Percentiles rank a stretch among this genome's conserved stretches.
Evolutionary conservation across 2,329 filamentous ascomycete genomes (phyloP).

Genomic region (Aulographum hederae): DNA sequence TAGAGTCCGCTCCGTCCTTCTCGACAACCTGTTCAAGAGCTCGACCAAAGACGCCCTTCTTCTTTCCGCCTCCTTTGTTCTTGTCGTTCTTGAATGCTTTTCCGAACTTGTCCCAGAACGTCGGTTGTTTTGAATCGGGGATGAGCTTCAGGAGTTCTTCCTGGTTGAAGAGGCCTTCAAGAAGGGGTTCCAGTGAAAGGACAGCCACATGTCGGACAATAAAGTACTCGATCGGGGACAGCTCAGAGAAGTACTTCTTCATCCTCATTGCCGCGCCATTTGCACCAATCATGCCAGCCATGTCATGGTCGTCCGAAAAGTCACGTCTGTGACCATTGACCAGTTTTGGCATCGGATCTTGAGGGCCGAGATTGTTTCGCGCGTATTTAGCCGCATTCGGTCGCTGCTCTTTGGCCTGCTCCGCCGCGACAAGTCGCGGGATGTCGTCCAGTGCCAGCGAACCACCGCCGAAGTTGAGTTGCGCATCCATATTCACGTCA

Average conservation of each 20-base stretch:
- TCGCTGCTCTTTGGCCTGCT: constrained; percentile 81
- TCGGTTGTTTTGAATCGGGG: constrained; percentile 79
- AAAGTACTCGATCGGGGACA: constrained; percentile 91
- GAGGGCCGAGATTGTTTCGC: constrained; percentile 48
- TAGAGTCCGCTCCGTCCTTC: constrained; percentile 90
- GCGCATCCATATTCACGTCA: constrained; percentile 17
- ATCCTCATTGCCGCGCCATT: constrained; percentile 33
- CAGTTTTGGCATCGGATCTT: constrained; percentile 49
- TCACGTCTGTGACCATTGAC: constrained; percentile 46
- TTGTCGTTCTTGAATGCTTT: constrained; percentile 44
- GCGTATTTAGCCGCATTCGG: constrained; percentile 63
- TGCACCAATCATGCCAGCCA: constrained; percentile 29
- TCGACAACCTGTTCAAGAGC: constrained; percentile 78
- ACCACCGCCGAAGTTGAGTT: constrained; percentile 77
- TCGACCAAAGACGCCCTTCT: constrained; percentile 87
- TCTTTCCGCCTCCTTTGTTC: constrained; percentile 52
- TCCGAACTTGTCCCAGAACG: constrained; percentile 50
- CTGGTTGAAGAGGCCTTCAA: constrained; percentile 80
- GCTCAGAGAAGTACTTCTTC: constrained; percentile 87
- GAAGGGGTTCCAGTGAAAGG: constrained; percentile 79
- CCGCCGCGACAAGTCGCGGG: constrained; percentile 82
- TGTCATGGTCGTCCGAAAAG: constrained; percentile 36
- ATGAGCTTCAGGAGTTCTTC: constrained; percentile 87
- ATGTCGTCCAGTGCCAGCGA: constrained; percentile 92
- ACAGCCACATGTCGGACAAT: constrained; percentile 93